Base-by-base conservation (phyloP, 805 yeast species). In the Wickerhamiella allomyrinae region DNA sequence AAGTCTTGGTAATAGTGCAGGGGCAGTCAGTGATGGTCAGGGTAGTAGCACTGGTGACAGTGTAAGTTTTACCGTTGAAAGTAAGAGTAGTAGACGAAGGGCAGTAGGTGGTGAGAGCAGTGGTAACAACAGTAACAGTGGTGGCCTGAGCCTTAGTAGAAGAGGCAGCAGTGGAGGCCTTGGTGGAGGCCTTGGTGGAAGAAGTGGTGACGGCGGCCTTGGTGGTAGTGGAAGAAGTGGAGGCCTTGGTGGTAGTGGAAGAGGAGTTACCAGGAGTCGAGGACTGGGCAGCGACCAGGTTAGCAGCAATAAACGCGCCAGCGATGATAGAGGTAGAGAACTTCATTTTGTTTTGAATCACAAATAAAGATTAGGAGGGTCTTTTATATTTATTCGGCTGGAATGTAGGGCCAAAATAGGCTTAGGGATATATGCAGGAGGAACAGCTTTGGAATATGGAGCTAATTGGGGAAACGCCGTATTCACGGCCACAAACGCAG, bases 101-200 rank as follows among this genome's bases (percentile, higher is more conserved):
- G 42, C 50, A 47, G 46, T 41, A 53, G 15, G 57, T 53, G 25
- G 55, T 53, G 41, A 47, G 44, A 2, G 45, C 54, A n/a, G 55
- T 23, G 25, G 25, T 23, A 23, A 23, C 10, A 7, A 10, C 25
- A 23, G 25, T 23, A 10, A 7, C 10, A 23, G 25, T 10, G 25
- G 25, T 23, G 25, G n/a, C n/a, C n/a, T n/a, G n/a, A n/a, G n/a
- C n/a, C n/a, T n/a, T n/a, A n/a, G n/a, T n/a, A n/a, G n/a, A n/a
- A 27, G 31, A 27, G 8, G 31, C 13, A n/a, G 14, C 31, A n/a
- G 31, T 27, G 31, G 13, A 27, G 17, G 31, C 14, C 31, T 27
- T 27, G 31, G 6, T 7, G 31, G 19, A 11, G 27, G 39, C 36
- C 34, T 27, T 15, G 17, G 59, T 51, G 53, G 43, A 44, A 43